Base-by-base conservation (phyloP, 2,329 filamentous ascomycete species). In the Phialophora tarda region DNA sequence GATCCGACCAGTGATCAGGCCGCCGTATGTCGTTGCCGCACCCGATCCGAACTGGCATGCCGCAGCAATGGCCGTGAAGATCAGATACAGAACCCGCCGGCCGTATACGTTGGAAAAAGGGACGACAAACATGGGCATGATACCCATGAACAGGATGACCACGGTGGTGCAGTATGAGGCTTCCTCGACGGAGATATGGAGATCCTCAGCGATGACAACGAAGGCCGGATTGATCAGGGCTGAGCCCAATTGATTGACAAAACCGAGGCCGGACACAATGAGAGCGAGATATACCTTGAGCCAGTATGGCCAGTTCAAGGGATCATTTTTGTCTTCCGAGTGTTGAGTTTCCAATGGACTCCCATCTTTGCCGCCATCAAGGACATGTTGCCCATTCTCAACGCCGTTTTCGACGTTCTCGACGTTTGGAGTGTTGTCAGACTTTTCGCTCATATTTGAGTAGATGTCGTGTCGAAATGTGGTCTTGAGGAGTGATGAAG, bases 111-210 rank as follows among this genome's bases (percentile, higher is more conserved):
- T 61, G n/a, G 44, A 24, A 12, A 55, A 55, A n/a, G 53, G 53
- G 7, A 55, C 53, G n/a, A 55, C 53, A 12, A 55, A 55, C 24
- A 55, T 30, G n/a, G 53, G 53, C 17, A 28, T 55, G 53, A 55
- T 23, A 17, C 53, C 53, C 28, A 34, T 34, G 53, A 55, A 75
- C 21, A 76, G 66, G 57, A 78, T 77, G 60, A 72, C 71, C 6
- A 77, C 72, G 5, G 77, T 78, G 12, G 75, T 72, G 64, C 73
- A 66, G 38, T 77, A 77, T 2, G 74, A 74, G 8, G 74, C 75
- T 63, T 74, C 50, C 2, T 75, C 73, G 1, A 73, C 68, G 4
- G 74, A 72, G 55, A 75, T 74, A 30, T 70, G 26, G 63, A 77
- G 75, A 17, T 73, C 72, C 24, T 71, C 68, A 8, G 70, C 71